phyloP scores from a whole-genome alignment of 208 protist genomes.

The Vickermania spadyakhi region DNA sequence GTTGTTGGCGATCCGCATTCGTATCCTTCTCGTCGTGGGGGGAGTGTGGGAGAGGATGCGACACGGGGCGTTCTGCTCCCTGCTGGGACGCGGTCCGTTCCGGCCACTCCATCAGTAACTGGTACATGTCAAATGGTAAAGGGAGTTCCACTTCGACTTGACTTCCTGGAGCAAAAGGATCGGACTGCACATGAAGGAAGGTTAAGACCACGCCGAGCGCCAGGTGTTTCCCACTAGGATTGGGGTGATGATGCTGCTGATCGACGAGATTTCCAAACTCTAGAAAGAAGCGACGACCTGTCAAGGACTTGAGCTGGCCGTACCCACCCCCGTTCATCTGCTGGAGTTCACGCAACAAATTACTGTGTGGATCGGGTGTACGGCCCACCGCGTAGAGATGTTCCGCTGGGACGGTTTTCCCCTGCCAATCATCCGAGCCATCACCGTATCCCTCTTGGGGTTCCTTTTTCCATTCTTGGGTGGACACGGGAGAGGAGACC shows the following conservation, averaged over 20 bases:
- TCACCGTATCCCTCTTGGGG: too few species aligned
- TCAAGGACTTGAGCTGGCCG: slow-evolving; percentile 43
- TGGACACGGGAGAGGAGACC: too few species aligned
- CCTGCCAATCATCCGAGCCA: too few species aligned
- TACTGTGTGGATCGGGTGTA: neutral
- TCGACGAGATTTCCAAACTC: neutral
- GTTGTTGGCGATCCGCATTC: too few species aligned
- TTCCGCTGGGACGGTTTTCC: too few species aligned
- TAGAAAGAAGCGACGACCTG: slow-evolving; percentile 22
- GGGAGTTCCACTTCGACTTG: slow-evolving; percentile 28
- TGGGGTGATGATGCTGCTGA: neutral
- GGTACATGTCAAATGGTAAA: slow-evolving; percentile 22
- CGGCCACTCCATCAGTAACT: slow-evolving; percentile 1
- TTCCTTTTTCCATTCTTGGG: too few species aligned
- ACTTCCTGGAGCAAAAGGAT: slow-evolving; percentile 74
- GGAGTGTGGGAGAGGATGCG: neutral
- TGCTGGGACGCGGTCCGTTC: neutral
- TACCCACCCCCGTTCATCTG: slow-evolving; percentile 42
- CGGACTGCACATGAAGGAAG: slow-evolving; percentile 45
- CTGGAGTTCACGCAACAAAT: slow-evolving; percentile 13
- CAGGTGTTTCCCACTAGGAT: neutral
- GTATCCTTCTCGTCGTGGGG: too few species aligned
- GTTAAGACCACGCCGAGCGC: slow-evolving; percentile 15
- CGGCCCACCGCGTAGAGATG: neutral
- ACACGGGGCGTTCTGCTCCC: neutral